Base-by-base conservation (phyloP, 345 rosid genomes). In the Citrus mangshanensis region DNA sequence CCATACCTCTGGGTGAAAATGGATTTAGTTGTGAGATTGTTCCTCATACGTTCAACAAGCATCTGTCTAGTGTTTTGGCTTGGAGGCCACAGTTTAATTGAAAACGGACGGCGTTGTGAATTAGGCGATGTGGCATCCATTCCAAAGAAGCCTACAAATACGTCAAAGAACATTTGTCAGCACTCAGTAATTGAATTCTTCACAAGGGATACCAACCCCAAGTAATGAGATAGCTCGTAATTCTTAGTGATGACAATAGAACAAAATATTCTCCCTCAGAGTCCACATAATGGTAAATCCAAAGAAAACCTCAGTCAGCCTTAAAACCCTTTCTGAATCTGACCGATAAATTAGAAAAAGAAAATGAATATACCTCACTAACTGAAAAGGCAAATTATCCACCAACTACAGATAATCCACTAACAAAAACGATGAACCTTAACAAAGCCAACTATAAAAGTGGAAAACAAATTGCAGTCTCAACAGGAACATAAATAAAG, bases 1-100 rank as follows among this genome's bases (percentile, higher is more conserved):
- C 99, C 98, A 76, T 93, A 93, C 80, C 88, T 93, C 60, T 89
- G 90, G 21, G 99, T 91, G 78, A 93, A 95, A 84, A 92, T 87
- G 79, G 99, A 91, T 79, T 92, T 89, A 3, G 87, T 77, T 49
- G 96, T 89, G 55, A 95, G 93, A 78, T 95, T 93, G 76, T 85
- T 89, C 0, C 87, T 90, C 49, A 92, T 85, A 0, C 97, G 94
- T 37, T 82, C 87, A 34, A 95, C 85, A 72, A 93, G 98, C 87
- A 88, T 87, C 76, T 84, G 82, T 70, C 98, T 82, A 19, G 96
- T 93, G 75, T 90, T 87, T 71, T 87, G 77, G 46, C 97, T 93
- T 2, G 96, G 99, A 10, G 99, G 99, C 97, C 98, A 95, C 19
- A 95, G 84, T 73, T 95, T 93, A 61, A 93, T 87, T 32, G 93